Evolutionary conservation across 225 moss, liverwort and hornwort species (phyloP).

Genomic region (Pleurozium schreberi): DNA sequence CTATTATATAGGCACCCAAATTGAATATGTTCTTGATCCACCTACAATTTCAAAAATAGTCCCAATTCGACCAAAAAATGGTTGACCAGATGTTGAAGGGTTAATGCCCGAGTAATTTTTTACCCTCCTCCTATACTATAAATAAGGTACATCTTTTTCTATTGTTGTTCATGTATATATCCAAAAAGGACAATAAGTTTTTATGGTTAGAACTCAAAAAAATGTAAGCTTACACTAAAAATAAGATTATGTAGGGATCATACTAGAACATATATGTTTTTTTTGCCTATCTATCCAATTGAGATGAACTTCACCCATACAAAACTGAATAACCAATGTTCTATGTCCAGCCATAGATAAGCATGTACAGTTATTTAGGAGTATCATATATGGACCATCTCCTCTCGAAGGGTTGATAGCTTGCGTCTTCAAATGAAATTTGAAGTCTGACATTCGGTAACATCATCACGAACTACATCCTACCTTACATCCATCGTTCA

Average conservation of each 20-base stretch:
- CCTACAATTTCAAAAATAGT: no score
- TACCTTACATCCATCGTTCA: neutral
- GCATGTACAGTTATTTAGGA: no score
- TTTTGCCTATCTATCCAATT: no score
- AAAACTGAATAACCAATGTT: no score
- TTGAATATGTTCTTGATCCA: no score
- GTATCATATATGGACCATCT: neutral
- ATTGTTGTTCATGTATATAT: neutral
- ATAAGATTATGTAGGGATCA: neutral
- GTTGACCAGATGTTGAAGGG: no score
- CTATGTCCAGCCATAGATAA: no score
- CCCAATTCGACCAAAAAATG: no score
- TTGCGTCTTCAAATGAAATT: neutral
- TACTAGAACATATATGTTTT: neutral
- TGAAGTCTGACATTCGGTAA: neutral
- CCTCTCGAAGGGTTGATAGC: neutral
- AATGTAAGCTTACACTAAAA: neutral
- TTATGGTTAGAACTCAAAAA: neutral
- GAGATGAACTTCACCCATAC: no score
- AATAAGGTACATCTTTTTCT: neutral
- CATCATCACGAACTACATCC: neutral
- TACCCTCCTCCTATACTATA: no score
- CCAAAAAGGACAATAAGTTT: neutral
- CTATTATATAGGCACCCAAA: no score
- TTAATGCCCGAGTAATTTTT: no score